phyloP scores from a whole-genome alignment of 2,329 filamentous ascomycete genomes.

The Cordyceps cateniannulata region DNA sequence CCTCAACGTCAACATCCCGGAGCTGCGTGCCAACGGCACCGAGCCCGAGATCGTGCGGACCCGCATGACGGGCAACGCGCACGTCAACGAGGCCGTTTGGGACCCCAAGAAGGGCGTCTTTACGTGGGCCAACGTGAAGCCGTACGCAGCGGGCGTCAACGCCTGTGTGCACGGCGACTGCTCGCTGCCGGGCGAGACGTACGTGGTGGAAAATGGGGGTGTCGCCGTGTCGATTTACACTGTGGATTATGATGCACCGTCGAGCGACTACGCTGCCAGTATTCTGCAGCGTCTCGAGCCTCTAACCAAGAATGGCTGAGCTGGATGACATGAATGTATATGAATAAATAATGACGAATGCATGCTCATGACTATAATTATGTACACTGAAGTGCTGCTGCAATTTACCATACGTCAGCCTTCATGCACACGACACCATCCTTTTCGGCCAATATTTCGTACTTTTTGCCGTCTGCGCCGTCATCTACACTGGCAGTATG shows the following conservation, averaged over 20 bases:
- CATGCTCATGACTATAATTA: neutral
- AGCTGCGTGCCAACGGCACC: slow-evolving; percentile 32
- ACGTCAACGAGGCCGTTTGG: slow-evolving; percentile 38
- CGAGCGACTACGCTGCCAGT: slow-evolving; percentile 17
- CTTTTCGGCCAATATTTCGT: slow-evolving; percentile 7
- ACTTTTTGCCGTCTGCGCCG: neutral
- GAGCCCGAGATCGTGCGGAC: slow-evolving; percentile 39
- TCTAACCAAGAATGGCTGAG: slow-evolving; percentile 13
- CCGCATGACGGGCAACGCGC: slow-evolving; percentile 41
- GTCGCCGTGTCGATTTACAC: slow-evolving; percentile 40
- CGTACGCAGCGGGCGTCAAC: slow-evolving; percentile 35
- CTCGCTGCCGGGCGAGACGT: slow-evolving; percentile 43
- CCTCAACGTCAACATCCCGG: slow-evolving; percentile 44
- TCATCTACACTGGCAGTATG: neutral
- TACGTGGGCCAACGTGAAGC: slow-evolving; percentile 31
- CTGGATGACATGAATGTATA: neutral
- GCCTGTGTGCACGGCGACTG: slow-evolving; percentile 46
- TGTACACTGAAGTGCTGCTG: neutral
- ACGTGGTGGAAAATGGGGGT: slow-evolving; percentile 36
- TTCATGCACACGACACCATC: slow-evolving; percentile 12
- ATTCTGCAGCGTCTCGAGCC: slow-evolving; percentile 21
- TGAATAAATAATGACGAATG: neutral
- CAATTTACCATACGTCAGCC: slow-evolving; percentile 1
- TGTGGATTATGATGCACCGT: slow-evolving; percentile 44
- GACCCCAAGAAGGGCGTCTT: slow-evolving; percentile 39